Percentiles rank a stretch among this genome's conserved stretches.
phyloP scores from a whole-genome alignment of 768 basidiomycete species.

The Neoboletus magnificus region DNA sequence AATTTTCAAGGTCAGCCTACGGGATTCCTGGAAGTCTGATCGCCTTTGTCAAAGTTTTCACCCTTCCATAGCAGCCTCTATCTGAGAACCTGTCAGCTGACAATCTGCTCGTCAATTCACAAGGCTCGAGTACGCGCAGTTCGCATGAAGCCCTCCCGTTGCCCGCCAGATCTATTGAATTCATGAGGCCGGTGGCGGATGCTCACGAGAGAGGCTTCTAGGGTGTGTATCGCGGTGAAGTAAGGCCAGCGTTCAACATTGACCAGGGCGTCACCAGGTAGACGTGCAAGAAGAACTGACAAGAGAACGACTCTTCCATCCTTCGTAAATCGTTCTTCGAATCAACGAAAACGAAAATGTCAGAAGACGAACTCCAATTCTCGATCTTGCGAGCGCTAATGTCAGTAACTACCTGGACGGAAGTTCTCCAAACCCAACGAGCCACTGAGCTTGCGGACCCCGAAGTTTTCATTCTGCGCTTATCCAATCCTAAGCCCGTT shows the following conservation, averaged over 20 bases:
- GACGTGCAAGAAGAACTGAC: constrained; percentile 3
- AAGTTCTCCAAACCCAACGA: constrained; percentile 4
- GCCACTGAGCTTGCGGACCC: not conserved
- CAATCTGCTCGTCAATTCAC: not conserved
- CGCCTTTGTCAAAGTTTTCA: constrained; percentile 3
- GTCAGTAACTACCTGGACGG: constrained; percentile 6
- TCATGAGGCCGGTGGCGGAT: constrained; percentile 21
- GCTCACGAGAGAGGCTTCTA: not conserved
- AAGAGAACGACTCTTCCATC: constrained; percentile 17
- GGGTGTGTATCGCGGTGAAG: constrained; percentile 1
- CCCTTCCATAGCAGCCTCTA: not conserved
- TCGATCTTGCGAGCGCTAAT: constrained; percentile 17
- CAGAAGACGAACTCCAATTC: constrained; percentile 9
- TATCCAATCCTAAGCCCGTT: no score
- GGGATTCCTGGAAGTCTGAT: constrained; percentile 16
- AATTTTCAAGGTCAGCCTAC: not conserved
- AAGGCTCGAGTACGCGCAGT: constrained; percentile 2
- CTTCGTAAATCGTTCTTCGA: constrained; percentile 22
- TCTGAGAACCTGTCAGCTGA: not conserved
- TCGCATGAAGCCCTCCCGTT: not conserved
- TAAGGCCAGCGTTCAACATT: not conserved
- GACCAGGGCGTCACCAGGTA: constrained; percentile 4
- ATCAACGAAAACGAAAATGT: constrained; percentile 3
- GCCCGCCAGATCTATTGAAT: not conserved
- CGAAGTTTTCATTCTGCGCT: not conserved